A percentile compares a stretch with the other conserved stretches of the same genome.
Conservation (phyloP, 768 basidiomycete species). For the Mycena galericulata region DNA sequence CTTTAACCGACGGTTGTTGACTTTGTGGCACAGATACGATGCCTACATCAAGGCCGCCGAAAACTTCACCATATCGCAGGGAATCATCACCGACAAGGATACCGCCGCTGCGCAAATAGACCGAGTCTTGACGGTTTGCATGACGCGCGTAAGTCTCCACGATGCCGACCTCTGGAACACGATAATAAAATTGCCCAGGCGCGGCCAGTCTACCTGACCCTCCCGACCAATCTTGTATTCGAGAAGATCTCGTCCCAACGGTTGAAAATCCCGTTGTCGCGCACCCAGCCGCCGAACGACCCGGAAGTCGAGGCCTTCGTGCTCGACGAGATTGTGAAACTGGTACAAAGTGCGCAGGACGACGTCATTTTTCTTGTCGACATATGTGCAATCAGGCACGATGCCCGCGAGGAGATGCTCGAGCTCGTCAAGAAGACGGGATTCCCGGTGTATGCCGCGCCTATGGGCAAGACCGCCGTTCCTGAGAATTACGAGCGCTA, state of each 20-base stretch:
- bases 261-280: constrained; percentile 69
- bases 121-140: constrained; percentile 76
- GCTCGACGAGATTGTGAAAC: constrained; percentile 74
- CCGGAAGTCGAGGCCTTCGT: constrained; percentile 74
- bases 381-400: constrained; percentile 81
- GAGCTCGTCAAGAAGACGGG: constrained; percentile 72
- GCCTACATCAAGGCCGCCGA: constrained; percentile 82
- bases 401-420: constrained; percentile 69
- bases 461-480: constrained; percentile 85
- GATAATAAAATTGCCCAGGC: constrained; percentile 45
- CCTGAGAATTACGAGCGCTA: constrained; percentile 78
- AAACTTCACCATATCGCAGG: constrained; percentile 80
- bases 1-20: neutral
- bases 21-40: constrained; percentile 64
- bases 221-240: constrained; percentile 87
- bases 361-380: constrained; percentile 84
- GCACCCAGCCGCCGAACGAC: constrained; percentile 64
- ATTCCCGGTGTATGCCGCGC: constrained; percentile 79
- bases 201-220: constrained; percentile 87
- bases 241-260: constrained; percentile 74
- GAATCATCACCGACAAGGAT: constrained; percentile 63
- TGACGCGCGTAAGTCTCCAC: constrained; percentile 52
- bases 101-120: constrained; percentile 81
- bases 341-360: constrained; percentile 70
- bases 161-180: neutral